Evolutionary conservation across 768 basidiomycete genomes (phyloP).

Genomic region (Calocera cornea): DNA sequence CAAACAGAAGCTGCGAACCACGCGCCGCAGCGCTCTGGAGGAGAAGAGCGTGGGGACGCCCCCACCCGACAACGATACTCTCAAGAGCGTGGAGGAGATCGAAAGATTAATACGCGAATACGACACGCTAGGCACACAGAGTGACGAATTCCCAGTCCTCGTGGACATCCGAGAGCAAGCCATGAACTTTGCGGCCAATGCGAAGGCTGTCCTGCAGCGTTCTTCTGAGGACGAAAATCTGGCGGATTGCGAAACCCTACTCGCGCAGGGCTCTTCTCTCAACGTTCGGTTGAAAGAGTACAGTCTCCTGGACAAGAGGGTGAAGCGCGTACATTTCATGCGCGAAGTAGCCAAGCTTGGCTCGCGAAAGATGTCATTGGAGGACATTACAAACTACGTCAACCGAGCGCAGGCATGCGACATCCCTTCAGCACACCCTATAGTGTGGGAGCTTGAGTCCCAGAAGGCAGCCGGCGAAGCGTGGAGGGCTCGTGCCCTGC

Average conservation of each 20-base stretch:
- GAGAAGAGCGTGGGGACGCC: background rate
- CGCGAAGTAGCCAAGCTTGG: conserved; percentile 62
- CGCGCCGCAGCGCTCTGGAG: conserved; percentile 1
- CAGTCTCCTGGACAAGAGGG: conserved; percentile 61
- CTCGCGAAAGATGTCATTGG: conserved; percentile 51
- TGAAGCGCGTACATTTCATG: conserved; percentile 63
- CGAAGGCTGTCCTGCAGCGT: conserved; percentile 34
- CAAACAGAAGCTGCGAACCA: conserved; percentile 38
- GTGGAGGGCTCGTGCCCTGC: conserved; percentile 64
- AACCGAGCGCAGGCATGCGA: conserved; percentile 55
- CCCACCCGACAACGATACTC: background rate
- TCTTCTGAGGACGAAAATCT: conserved; percentile 24
- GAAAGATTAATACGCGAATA: conserved; percentile 57
- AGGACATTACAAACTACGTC: conserved; percentile 62
- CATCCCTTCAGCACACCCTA: conserved; percentile 49
- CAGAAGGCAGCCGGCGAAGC: conserved; percentile 52
- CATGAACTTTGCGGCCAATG: conserved; percentile 48
- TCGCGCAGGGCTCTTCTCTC: conserved; percentile 56
- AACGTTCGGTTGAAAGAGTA: conserved; percentile 79
- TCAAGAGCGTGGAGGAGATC: conserved; percentile 37
- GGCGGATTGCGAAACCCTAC: conserved; percentile 54
- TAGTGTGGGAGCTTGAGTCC: conserved; percentile 49
- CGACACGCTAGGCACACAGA: conserved; percentile 34
- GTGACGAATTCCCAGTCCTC: conserved; percentile 25
- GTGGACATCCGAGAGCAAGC: conserved; percentile 44